Evolutionary conservation across 1,284 basidiomycete genomes (phyloP).

Genomic region (Malassezia arunalokei): DNA sequence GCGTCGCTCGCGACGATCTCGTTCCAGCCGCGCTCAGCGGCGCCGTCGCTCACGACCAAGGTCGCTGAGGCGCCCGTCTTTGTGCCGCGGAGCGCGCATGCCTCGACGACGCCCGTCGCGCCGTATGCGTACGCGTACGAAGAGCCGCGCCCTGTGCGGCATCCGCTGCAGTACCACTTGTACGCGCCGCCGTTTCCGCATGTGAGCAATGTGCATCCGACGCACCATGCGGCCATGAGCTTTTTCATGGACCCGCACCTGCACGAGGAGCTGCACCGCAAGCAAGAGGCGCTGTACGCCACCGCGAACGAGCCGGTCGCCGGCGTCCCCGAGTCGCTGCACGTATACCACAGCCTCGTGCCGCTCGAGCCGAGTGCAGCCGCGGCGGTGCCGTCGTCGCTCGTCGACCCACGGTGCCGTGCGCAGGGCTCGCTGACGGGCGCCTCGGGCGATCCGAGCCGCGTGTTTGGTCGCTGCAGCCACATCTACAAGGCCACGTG

Average conservation of each 20-base stretch:
- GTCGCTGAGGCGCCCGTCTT: constrained; percentile 17
- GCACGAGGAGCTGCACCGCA: constrained; percentile 65
- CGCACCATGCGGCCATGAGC: constrained; percentile 48
- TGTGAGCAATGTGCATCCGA: constrained; percentile 49
- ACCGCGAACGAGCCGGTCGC: constrained; percentile 48
- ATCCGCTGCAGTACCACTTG: constrained; percentile 72
- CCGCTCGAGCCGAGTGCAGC: constrained; percentile 55
- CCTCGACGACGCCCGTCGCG: background rate
- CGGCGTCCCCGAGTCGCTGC: constrained; percentile 70
- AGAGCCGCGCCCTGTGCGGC: constrained; percentile 16
- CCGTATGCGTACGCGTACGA: background rate
- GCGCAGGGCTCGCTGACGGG: constrained; percentile 26
- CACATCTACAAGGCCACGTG: constrained; percentile 72
- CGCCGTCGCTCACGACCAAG: constrained; percentile 3
- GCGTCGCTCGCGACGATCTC: constrained; percentile 13
- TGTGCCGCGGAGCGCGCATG: constrained; percentile 11
- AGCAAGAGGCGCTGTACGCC: constrained; percentile 62
- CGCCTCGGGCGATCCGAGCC: constrained; percentile 35
- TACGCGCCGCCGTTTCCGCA: constrained; percentile 60
- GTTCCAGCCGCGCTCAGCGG: constrained; percentile 13
- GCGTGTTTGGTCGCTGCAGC: constrained; percentile 55
- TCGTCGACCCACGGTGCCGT: constrained; percentile 30
- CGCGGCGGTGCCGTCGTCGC: constrained; percentile 19
- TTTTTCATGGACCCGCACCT: constrained; percentile 63
- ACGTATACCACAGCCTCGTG: constrained; percentile 77